These are phyloP conservation scores for Chloranthus sessilifolius DNA, from an alignment of 164 flowering plant genomes.

Conservation along the genomic window DNA sequence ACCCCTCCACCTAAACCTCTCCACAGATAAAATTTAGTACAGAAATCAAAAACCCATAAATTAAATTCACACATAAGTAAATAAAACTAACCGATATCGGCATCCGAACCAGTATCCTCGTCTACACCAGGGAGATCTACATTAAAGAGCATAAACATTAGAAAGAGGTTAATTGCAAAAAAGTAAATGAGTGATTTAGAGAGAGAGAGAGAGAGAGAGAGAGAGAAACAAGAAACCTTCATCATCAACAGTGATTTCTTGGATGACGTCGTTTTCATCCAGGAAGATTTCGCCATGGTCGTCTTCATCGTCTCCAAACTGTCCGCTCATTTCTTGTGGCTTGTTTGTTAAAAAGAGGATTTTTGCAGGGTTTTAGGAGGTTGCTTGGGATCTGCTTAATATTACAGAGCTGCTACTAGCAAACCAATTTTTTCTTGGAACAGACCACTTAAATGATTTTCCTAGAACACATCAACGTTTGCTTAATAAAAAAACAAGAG, in stretches of 20 bases:
- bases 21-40: no score
- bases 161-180: background rate
- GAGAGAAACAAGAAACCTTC: conserved; percentile 47
- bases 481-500: no score
- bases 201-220: conserved; percentile 3
- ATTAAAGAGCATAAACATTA: no score
- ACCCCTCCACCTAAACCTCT: no score
- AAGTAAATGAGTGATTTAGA: background rate
- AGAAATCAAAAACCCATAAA: no score
- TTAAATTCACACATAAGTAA: background rate
- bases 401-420: no score
- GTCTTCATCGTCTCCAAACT: conserved; percentile 32
- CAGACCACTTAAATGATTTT: no score
- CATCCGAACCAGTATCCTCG: conserved; percentile 38
- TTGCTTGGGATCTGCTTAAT: no score
- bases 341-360: background rate
- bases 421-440: no score
- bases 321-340: conserved; percentile 4
- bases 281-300: conserved; percentile 52
- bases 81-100: conserved; percentile 23
- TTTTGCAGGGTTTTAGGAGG: conserved; percentile 18
- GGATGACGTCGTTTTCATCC: conserved; percentile 58
- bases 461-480: no score
- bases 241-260: conserved; percentile 55
- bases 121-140: conserved; percentile 77